phyloP scores from a whole-genome alignment of 805 yeast species.

The Torulaspora quercuum region DNA sequence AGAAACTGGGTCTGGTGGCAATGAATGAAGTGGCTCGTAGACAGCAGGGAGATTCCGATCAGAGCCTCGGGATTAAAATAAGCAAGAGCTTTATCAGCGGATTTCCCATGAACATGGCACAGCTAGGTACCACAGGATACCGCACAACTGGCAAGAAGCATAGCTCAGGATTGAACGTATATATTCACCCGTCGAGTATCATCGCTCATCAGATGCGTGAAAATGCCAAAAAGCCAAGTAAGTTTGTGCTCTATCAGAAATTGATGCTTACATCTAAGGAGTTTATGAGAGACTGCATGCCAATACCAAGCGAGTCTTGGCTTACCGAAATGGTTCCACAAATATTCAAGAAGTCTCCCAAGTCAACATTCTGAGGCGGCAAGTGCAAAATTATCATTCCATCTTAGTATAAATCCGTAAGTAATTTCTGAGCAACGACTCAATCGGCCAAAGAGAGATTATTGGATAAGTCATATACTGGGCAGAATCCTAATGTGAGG shows the following conservation, averaged over 20 bases:
- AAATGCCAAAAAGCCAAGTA: conserved; percentile 66
- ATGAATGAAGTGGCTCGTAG: conserved; percentile 18
- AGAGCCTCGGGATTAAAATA: conserved; percentile 14
- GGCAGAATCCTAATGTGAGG: too few relatives aligned
- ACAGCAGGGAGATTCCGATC: conserved; percentile 6
- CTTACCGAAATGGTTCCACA: conserved; percentile 72
- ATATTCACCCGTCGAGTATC: conserved; percentile 82
- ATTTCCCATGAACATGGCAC: conserved; percentile 34
- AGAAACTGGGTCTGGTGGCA: conserved; percentile 30
- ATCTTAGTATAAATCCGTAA: too few relatives aligned
- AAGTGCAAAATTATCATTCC: too few relatives aligned
- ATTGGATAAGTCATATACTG: too few relatives aligned
- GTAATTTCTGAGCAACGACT: too few relatives aligned
- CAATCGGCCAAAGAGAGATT: too few relatives aligned
- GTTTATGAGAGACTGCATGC: conserved; percentile 78
- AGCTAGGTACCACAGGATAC: conserved; percentile 31
- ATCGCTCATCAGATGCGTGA: conserved; percentile 41
- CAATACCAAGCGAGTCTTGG: conserved; percentile 69
- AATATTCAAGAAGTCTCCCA: conserved; percentile 34
- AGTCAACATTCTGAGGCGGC: too few relatives aligned
- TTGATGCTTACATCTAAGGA: conserved; percentile 81
- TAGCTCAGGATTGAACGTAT: conserved; percentile 67
- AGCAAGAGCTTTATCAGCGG: conserved; percentile 33
- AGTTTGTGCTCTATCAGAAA: conserved; percentile 73
- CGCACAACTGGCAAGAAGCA: conserved; percentile 29